Percentiles rank a stretch among this genome's conserved stretches.
Evolutionary conservation across 192 early-diverging fungal species (phyloP).

Genomic region (Gonapodya prolifera): DNA sequence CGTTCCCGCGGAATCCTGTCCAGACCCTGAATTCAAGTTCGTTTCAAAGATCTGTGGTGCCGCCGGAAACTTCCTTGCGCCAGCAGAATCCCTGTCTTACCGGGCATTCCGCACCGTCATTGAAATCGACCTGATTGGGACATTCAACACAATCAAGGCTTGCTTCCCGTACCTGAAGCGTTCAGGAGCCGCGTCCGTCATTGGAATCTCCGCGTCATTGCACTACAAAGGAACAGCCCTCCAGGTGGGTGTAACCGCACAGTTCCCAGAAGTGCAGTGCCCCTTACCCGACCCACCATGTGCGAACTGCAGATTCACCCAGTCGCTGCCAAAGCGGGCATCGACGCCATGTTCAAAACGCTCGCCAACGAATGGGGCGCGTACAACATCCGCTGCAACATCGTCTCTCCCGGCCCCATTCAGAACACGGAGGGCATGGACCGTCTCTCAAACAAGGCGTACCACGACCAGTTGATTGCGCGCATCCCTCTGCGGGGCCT

Average conservation of each 20-base stretch:
- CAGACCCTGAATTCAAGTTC: background rate
- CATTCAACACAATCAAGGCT: conserved; percentile 63
- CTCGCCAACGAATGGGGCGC: conserved; percentile 30
- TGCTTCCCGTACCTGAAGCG: conserved; percentile 53
- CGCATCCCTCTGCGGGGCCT: conserved; percentile 14
- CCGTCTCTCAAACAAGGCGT: background rate
- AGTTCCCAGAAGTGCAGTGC: background rate
- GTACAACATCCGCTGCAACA: conserved; percentile 54
- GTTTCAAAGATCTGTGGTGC: conserved; percentile 32
- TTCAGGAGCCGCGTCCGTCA: conserved; percentile 38
- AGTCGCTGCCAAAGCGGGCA: conserved; percentile 50
- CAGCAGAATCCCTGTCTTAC: conserved; percentile 46
- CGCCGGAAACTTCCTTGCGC: conserved; percentile 63
- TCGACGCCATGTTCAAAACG: conserved; percentile 37
- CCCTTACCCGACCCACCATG: background rate
- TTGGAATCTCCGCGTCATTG: conserved; percentile 59
- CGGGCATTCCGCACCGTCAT: conserved; percentile 51
- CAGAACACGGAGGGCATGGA: conserved; percentile 25
- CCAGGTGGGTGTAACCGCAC: conserved; percentile 14
- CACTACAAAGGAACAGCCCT: conserved; percentile 39
- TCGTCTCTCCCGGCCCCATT: conserved; percentile 35
- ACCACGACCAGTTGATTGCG: background rate
- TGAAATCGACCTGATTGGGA: conserved; percentile 50
- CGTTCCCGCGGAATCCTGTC: background rate
- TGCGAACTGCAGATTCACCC: conserved; percentile 16